Evolutionary conservation across 1,139 yeast species (phyloP).

Genomic region (Debaryomycetaceae sp.): DNA sequence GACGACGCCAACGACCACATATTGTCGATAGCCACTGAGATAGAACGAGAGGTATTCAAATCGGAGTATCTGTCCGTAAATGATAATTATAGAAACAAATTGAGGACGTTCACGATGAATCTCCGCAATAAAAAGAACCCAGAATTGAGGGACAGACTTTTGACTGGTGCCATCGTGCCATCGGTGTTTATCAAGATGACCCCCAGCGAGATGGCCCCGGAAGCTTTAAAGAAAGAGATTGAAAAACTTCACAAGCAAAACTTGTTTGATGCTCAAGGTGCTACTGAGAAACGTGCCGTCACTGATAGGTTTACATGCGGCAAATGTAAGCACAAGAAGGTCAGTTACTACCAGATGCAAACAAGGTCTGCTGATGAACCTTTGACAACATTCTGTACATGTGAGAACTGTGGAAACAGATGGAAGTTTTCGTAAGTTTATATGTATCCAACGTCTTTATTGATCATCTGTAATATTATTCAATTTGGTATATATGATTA

Average conservation of each 20-base stretch:
- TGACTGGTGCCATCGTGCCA: slow-evolving; percentile 63
- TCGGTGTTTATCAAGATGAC: slow-evolving; percentile 70
- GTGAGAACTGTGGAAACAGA: slow-evolving; percentile 95
- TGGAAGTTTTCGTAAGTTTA: slow-evolving; percentile 88
- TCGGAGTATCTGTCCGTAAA: slow-evolving; percentile 54
- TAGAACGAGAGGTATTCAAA: slow-evolving; percentile 69
- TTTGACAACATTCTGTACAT: slow-evolving; percentile 93
- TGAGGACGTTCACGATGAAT: slow-evolving; percentile 80
- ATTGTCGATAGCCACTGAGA: slow-evolving; percentile 61
- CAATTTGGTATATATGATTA: neutral
- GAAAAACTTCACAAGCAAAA: slow-evolving; percentile 85
- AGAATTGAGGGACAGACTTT: slow-evolving; percentile 67
- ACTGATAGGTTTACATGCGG: slow-evolving; percentile 97
- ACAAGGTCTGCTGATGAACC: slow-evolving; percentile 99
- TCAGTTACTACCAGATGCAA: slow-evolving; percentile 95
- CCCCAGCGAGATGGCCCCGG: slow-evolving; percentile 95
- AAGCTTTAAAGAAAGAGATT: slow-evolving; percentile 75
- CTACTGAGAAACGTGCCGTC: slow-evolving; percentile 93
- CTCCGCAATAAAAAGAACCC: slow-evolving; percentile 88
- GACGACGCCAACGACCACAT: slow-evolving; percentile 51
- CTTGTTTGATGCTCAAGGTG: slow-evolving; percentile 95
- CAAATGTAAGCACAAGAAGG: slow-evolving; percentile 95
- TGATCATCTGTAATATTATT: neutral
- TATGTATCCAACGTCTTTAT: neutral
- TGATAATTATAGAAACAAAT: slow-evolving; percentile 70